Conservation (phyloP, 805 yeast genomes). For the Komagataella kurtzmanii region DNA sequence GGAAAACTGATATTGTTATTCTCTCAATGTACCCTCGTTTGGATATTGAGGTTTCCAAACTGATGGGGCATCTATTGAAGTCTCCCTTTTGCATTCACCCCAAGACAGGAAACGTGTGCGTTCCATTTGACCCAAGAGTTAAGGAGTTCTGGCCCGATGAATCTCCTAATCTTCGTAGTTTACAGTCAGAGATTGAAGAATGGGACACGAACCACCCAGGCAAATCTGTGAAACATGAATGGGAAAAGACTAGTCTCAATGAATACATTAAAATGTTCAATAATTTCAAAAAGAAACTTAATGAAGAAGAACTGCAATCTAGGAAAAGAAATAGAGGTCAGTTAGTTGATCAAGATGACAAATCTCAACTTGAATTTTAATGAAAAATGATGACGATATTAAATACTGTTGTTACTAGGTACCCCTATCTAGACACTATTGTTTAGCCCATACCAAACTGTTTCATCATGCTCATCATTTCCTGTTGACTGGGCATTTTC, state of each 20-base stretch:
- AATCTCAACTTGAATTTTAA: background rate
- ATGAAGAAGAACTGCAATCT: conserved; percentile 37
- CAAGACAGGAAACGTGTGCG: conserved; percentile 89
- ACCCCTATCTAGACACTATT: background rate
- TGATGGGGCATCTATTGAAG: conserved; percentile 81
- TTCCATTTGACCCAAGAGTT: conserved; percentile 51
- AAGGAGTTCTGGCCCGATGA: conserved; percentile 60
- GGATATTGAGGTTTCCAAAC: conserved; percentile 86
- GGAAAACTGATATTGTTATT: conserved; percentile 70
- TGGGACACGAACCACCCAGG: conserved; percentile 22
- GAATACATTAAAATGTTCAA: conserved; percentile 60
- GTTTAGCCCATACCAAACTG: conserved; percentile 10
- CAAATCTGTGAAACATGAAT: conserved; percentile 22
- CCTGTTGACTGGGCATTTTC: conserved; percentile 56
- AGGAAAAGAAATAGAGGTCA: conserved; percentile 9
- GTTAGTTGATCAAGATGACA: background rate
- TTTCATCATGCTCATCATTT: conserved; percentile 58
- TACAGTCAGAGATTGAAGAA: conserved; percentile 52
- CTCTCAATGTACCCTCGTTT: conserved; percentile 80
- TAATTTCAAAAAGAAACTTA: conserved; percentile 41
- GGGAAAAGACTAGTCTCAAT: conserved; percentile 54
- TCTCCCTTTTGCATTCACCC: conserved; percentile 98
- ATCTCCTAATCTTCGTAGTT: conserved; percentile 60
- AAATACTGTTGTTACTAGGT: background rate
- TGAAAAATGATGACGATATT: background rate